phyloP scores from a whole-genome alignment of 352 stramenopile species.

The Phytophthora colocasiae region DNA sequence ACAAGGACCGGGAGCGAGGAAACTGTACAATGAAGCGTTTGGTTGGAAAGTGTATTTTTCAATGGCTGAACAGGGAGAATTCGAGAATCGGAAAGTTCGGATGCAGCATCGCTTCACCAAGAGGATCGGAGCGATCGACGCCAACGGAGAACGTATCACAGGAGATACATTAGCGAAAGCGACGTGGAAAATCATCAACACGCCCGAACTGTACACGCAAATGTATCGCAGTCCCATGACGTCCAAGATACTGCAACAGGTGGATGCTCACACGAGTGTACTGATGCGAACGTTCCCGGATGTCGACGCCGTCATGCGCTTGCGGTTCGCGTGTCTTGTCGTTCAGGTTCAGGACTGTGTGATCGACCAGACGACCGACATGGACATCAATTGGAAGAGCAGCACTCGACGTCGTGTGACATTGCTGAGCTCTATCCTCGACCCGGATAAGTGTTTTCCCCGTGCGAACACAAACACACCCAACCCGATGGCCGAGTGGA shows the following conservation, averaged over 20 bases:
- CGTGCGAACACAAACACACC: slow-evolving; percentile 15
- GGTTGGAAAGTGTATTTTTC: slow-evolving; percentile 44
- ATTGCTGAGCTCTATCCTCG: slow-evolving; percentile 36
- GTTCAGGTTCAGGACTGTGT: slow-evolving; percentile 42
- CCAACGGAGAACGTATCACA: slow-evolving; percentile 36
- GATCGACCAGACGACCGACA: slow-evolving; percentile 20
- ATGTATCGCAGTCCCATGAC: slow-evolving; percentile 51
- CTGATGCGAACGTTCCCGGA: slow-evolving; percentile 53
- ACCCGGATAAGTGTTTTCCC: slow-evolving; percentile 41
- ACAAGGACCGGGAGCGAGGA: slow-evolving; percentile 23
- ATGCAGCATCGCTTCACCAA: slow-evolving; percentile 53
- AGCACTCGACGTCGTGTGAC: slow-evolving; percentile 33
- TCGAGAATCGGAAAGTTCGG: slow-evolving; percentile 8
- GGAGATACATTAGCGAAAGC: slow-evolving; percentile 37
- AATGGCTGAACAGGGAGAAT: slow-evolving; percentile 22
- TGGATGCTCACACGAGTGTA: slow-evolving; percentile 48
- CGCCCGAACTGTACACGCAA: slow-evolving; percentile 43
- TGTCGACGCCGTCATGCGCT: slow-evolving; percentile 39
- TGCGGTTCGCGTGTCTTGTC: slow-evolving; percentile 42
- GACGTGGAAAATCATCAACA: slow-evolving; percentile 49
- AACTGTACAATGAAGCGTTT: slow-evolving; percentile 40
- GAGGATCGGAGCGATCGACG: slow-evolving; percentile 32
- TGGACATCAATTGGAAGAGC: slow-evolving; percentile 11
- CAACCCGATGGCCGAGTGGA: slow-evolving; percentile 33
- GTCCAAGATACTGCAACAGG: slow-evolving; percentile 47